phyloP scores from a whole-genome alignment of 2,329 filamentous ascomycete species.

The Orbilia blumenaviensis region DNA sequence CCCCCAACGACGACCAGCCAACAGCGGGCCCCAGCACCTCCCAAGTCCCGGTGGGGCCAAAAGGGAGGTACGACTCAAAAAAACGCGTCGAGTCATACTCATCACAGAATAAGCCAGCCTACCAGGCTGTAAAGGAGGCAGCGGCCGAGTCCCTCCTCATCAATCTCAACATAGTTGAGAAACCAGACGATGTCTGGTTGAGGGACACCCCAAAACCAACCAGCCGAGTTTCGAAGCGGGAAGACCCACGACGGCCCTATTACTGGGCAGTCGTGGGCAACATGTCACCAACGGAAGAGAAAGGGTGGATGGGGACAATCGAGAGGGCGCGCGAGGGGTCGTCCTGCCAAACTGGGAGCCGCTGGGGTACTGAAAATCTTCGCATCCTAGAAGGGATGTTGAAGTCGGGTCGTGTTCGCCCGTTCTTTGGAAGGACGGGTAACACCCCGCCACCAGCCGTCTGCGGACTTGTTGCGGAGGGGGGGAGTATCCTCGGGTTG shows the following conservation, averaged over 20 bases:
- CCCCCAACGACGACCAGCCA: not conserved
- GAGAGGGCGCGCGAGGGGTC: not conserved
- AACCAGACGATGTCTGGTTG: not conserved
- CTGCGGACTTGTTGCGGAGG: not conserved
- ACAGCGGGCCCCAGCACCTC: not conserved
- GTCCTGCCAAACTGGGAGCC: not conserved
- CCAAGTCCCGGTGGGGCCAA: not conserved
- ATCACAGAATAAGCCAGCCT: not conserved
- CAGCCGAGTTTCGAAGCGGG: not conserved
- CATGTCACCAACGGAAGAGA: not conserved
- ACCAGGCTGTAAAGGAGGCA: not conserved
- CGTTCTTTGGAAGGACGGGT: not conserved
- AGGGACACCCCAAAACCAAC: not conserved
- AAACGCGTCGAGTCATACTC: not conserved
- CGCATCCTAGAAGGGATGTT: not conserved
- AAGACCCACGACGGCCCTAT: not conserved
- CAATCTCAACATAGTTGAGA: not conserved
- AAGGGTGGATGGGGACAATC: conserved; percentile 4
- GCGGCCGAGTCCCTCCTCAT: not conserved
- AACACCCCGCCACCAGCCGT: not conserved
- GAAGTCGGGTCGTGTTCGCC: not conserved
- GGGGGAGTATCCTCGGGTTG: not conserved
- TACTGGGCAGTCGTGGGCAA: conserved; percentile 1
- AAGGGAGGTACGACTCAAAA: not conserved
- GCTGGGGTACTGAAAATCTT: not conserved